These are phyloP conservation scores for Serendipita indica DNA, from an alignment of 768 basidiomycete species.

Conservation along the genomic window DNA sequence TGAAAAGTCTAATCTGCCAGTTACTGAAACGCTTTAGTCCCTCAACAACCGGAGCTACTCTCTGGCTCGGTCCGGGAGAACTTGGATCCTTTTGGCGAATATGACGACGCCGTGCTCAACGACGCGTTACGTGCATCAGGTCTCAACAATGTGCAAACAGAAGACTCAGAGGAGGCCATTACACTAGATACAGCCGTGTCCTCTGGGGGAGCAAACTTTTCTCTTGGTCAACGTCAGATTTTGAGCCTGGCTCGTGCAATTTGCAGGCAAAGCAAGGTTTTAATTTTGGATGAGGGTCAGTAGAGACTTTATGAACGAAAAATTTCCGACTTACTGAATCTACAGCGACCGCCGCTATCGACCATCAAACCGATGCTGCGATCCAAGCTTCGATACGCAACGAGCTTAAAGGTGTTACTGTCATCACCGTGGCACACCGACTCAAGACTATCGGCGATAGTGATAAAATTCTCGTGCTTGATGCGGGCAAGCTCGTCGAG, in stretches of 20 bases:
- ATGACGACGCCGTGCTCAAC: slow-evolving; percentile 39
- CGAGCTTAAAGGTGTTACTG: slow-evolving; percentile 31
- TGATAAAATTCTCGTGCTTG: slow-evolving; percentile 42
- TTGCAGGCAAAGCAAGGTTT: slow-evolving; percentile 39
- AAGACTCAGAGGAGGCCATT: slow-evolving; percentile 24
- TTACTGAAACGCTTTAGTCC: slow-evolving; percentile 19
- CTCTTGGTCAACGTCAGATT: slow-evolving; percentile 47
- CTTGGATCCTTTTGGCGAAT: slow-evolving; percentile 43
- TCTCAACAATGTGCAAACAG: slow-evolving; percentile 28
- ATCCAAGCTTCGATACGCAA: slow-evolving; percentile 43
- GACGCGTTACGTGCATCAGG: slow-evolving; percentile 36
- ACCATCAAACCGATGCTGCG: slow-evolving; percentile 40
- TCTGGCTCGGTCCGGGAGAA: slow-evolving; percentile 43
- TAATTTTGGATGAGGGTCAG: slow-evolving; percentile 42
- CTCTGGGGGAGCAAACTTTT: slow-evolving; percentile 33
- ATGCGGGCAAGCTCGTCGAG: slow-evolving; percentile 40
- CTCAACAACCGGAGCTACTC: slow-evolving; percentile 35
- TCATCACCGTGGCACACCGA: slow-evolving; percentile 47
- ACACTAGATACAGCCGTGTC: slow-evolving; percentile 33
- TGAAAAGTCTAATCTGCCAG: neutral
- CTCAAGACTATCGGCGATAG: slow-evolving; percentile 46
- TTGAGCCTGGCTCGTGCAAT: slow-evolving; percentile 45
- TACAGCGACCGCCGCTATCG: slow-evolving; percentile 35
- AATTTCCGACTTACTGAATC: neutral
- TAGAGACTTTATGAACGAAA: slow-evolving; percentile 5